These are phyloP conservation scores for Lasiosphaeriaceae sp. DNA, from an alignment of 495 filamentous ascomycete species.

Conservation along the genomic window DNA sequence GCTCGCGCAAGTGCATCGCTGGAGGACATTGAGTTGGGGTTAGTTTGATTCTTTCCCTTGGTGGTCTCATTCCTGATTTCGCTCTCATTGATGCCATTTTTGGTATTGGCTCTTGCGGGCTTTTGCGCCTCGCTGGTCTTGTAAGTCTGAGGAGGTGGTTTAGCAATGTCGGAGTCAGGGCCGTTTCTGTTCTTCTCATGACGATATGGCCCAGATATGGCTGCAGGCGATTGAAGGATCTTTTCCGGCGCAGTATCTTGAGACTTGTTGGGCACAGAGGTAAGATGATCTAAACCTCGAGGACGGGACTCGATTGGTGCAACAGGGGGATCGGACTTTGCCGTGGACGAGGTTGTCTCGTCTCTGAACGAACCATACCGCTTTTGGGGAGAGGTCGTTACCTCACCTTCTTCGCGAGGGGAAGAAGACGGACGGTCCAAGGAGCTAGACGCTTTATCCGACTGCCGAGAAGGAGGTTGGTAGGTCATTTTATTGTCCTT, in stretches of 20 bases:
- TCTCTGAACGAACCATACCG: no score
- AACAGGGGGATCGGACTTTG: background rate
- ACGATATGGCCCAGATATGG: background rate
- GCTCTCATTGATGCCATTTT: background rate
- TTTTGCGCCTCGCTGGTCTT: background rate
- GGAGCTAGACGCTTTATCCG: background rate
- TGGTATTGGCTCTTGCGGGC: background rate
- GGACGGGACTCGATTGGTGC: no score
- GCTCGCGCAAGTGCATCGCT: conserved; percentile 15
- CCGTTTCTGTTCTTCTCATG: background rate
- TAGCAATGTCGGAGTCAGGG: background rate
- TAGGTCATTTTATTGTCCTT: background rate
- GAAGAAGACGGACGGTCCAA: no score
- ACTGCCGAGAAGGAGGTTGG: background rate
- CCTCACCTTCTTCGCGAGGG: conserved; percentile 6
- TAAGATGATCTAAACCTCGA: no score
- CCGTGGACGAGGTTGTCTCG: background rate
- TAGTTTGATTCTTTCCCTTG: no score
- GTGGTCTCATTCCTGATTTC: background rate
- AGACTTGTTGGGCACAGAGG: no score
- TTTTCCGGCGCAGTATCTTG: no score
- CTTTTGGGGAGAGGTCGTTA: background rate
- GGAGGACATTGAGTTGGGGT: background rate
- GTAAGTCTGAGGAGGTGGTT: background rate
- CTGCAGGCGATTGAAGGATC: background rate